phyloP scores from a whole-genome alignment of 2,329 filamentous ascomycete species.

The Pseudogymnoascus sp. region DNA sequence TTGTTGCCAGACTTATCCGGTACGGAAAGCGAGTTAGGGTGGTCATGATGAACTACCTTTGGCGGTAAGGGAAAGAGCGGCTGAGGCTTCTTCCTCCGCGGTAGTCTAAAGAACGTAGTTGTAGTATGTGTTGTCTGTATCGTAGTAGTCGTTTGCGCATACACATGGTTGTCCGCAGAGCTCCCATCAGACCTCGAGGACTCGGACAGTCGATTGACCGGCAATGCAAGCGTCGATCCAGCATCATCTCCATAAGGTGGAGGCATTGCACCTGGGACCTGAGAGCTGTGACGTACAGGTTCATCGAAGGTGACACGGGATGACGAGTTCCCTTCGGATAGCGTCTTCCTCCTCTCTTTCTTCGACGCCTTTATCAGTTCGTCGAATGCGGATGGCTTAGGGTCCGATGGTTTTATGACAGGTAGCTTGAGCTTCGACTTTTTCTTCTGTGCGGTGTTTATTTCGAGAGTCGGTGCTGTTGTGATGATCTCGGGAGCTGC shows the following conservation, averaged over 20 bases:
- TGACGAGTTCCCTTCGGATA: slow-evolving; percentile 29
- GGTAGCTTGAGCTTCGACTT: slow-evolving; percentile 48
- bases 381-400: slow-evolving; percentile 15
- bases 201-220: slow-evolving; percentile 65
- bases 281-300: slow-evolving; percentile 42
- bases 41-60: slow-evolving; percentile 40
- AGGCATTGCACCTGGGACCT: slow-evolving; percentile 39
- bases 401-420: slow-evolving; percentile 21
- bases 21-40: neutral
- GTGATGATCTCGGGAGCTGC: slow-evolving; percentile 74
- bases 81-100: slow-evolving; percentile 66
- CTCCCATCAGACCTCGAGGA: slow-evolving; percentile 87
- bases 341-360: slow-evolving; percentile 37
- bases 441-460: slow-evolving; percentile 46
- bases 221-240: slow-evolving; percentile 54
- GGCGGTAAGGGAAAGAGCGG: slow-evolving; percentile 85
- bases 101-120: slow-evolving; percentile 73
- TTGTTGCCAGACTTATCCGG: neutral
- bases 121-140: slow-evolving; percentile 57
- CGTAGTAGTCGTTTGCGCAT: slow-evolving; percentile 51
- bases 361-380: slow-evolving; percentile 26
- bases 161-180: slow-evolving; percentile 57
- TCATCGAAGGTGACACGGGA: slow-evolving; percentile 55
- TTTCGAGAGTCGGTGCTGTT: slow-evolving; percentile 73
- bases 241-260: slow-evolving; percentile 56